phyloP scores from a whole-genome alignment of 371 early-diverging fungal species.

The Syncephalastrum sp. region DNA sequence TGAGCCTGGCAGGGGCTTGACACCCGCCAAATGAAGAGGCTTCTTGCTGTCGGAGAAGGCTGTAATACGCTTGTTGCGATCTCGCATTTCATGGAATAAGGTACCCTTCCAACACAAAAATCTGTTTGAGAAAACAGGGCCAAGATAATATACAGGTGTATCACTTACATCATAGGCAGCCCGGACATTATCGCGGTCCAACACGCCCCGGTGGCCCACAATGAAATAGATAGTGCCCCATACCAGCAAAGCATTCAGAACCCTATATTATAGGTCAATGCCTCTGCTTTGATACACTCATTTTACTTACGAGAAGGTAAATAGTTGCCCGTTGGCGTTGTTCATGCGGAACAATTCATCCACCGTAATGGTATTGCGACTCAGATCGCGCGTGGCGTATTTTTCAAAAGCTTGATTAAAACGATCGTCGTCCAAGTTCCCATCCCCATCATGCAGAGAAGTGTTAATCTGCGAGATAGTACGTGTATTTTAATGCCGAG shows the following conservation, averaged over 20 bases:
- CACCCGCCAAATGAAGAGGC: too few relatives aligned
- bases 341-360: slow-evolving; percentile 30
- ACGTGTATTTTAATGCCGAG: not conserved
- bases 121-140: too few relatives aligned
- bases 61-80: too few relatives aligned
- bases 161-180: slow-evolving; percentile 38
- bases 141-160: not conserved
- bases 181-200: slow-evolving; percentile 28
- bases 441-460: slow-evolving; percentile 21
- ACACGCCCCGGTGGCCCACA: slow-evolving; percentile 28
- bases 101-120: too few relatives aligned
- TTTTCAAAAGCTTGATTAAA: slow-evolving; percentile 31
- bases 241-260: slow-evolving; percentile 17
- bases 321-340: slow-evolving; percentile 9
- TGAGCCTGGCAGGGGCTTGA: too few relatives aligned
- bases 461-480: not conserved
- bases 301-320: slow-evolving; percentile 6
- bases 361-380: slow-evolving; percentile 31
- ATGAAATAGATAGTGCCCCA: slow-evolving; percentile 34
- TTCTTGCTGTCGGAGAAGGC: too few relatives aligned
- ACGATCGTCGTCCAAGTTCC: slow-evolving; percentile 26
- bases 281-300: too few relatives aligned
- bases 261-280: slow-evolving; percentile 15
- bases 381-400: slow-evolving; percentile 30
- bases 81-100: too few relatives aligned